A percentile compares a stretch with the other conserved stretches of the same genome.
phyloP scores from a whole-genome alignment of 352 stramenopile genomes.

The Thalassiosira livingstoniorum region DNA sequence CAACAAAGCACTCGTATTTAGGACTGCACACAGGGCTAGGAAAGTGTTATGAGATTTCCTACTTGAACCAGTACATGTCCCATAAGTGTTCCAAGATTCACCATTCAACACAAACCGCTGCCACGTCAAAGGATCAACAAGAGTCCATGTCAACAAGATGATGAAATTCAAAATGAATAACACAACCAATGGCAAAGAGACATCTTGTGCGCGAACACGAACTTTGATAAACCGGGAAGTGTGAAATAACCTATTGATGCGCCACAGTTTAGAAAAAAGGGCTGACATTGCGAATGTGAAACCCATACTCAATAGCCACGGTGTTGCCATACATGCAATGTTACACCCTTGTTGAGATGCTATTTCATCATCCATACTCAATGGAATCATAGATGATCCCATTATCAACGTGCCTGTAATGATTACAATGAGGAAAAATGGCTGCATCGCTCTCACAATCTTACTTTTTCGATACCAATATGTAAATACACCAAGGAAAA shows the following conservation, averaged over 20 bases:
- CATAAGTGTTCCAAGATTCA: conserved; percentile 55
- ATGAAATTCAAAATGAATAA: conserved; percentile 54
- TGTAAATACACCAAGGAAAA: conserved; percentile 35
- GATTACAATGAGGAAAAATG: conserved; percentile 61
- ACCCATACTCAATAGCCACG: conserved; percentile 55
- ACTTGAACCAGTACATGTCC: conserved; percentile 49
- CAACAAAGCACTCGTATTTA: background rate
- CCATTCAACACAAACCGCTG: conserved; percentile 16
- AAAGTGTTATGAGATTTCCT: background rate
- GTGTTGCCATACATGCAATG: conserved; percentile 47
- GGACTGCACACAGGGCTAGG: background rate
- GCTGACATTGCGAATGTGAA: conserved; percentile 24
- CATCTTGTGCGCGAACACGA: conserved; percentile 12
- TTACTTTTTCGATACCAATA: conserved; percentile 29
- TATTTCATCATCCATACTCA: conserved; percentile 47
- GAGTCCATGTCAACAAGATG: conserved; percentile 61
- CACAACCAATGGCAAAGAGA: conserved; percentile 41
- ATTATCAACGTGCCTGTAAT: conserved; percentile 47
- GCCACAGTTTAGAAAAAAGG: conserved; percentile 43
- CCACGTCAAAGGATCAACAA: conserved; percentile 59
- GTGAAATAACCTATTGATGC: conserved; percentile 46
- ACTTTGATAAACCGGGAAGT: background rate
- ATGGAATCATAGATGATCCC: conserved; percentile 52
- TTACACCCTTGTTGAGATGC: conserved; percentile 19
- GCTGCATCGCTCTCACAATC: conserved; percentile 51